Conservation (phyloP, 129 eudicot genomes). For the Lonicera japonica region DNA sequence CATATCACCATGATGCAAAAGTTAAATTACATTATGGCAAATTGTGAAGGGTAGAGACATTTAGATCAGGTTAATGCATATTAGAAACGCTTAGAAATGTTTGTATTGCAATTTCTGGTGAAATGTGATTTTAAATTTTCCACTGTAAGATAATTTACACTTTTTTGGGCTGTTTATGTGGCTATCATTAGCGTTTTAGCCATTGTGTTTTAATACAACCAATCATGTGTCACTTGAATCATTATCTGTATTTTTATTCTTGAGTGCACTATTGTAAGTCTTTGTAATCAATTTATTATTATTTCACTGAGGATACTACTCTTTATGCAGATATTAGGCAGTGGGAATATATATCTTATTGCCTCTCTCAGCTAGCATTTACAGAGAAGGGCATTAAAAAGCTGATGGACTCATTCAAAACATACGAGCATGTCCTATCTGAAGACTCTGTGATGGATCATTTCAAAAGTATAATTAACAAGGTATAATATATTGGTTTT, state of each 20-base stretch:
- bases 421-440: constrained; percentile 79
- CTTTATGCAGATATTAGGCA: constrained; percentile 65
- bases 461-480: constrained; percentile 71
- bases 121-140: too few relatives aligned
- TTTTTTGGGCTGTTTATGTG: background rate
- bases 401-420: constrained; percentile 77
- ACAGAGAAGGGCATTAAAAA: constrained; percentile 91
- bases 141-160: background rate
- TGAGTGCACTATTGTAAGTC: too few relatives aligned
- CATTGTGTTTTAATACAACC: too few relatives aligned
- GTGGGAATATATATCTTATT: constrained; percentile 90
- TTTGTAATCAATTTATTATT: background rate
- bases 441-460: constrained; percentile 85
- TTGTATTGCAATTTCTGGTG: too few relatives aligned
- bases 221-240: too few relatives aligned
- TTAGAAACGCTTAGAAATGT: too few relatives aligned
- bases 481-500: constrained; percentile 38
- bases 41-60: too few relatives aligned
- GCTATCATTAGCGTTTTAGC: too few relatives aligned
- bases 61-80: too few relatives aligned
- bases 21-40: too few relatives aligned
- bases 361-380: constrained; percentile 85
- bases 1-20: too few relatives aligned
- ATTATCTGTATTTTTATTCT: too few relatives aligned
- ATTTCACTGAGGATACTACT: constrained; percentile 7